These are phyloP conservation scores for Ogataea salicorniae DNA, from an alignment of 805 yeast genomes.

Conservation along the genomic window DNA sequence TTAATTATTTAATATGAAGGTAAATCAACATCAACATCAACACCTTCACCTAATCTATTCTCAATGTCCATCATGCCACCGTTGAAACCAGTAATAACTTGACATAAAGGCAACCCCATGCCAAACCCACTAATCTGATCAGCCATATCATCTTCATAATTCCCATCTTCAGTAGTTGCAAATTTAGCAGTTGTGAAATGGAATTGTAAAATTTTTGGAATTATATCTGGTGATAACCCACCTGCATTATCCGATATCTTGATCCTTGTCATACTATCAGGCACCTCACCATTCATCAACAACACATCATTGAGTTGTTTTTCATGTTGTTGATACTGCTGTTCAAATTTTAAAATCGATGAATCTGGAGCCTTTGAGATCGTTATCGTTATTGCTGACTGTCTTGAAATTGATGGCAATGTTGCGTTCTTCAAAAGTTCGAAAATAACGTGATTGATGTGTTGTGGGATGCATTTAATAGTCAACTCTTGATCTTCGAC, in stretches of 20 bases:
- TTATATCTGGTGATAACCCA: conserved; percentile 18
- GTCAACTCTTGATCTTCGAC: not conserved
- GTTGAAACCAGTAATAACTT: conserved; percentile 24
- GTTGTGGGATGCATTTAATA: conserved; percentile 23
- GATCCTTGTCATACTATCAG: conserved; percentile 7
- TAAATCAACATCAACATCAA: conserved; percentile 20
- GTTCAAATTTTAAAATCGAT: no score
- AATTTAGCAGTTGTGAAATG: conserved; percentile 24
- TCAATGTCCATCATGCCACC: conserved; percentile 20
- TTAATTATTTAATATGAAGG: conserved; percentile 7
- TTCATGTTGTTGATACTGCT: no score
- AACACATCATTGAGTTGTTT: no score
- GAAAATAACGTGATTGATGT: conserved; percentile 27
- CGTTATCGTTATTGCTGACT: conserved; percentile 16
- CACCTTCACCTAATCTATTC: conserved; percentile 21
- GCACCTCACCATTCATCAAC: not conserved
- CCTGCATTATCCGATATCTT: conserved; percentile 29
- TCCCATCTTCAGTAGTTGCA: conserved; percentile 3
- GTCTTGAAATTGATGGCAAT: conserved; percentile 22
- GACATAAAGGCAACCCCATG: conserved; percentile 30
- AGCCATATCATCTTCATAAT: conserved; percentile 14
- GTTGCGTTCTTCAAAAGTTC: conserved; percentile 29
- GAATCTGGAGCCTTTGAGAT: conserved; percentile 1
- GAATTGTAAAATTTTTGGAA: conserved; percentile 26
- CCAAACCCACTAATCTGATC: conserved; percentile 31